Base-by-base conservation (phyloP, 768 basidiomycete genomes). In the Collybiopsis luxurians region DNA sequence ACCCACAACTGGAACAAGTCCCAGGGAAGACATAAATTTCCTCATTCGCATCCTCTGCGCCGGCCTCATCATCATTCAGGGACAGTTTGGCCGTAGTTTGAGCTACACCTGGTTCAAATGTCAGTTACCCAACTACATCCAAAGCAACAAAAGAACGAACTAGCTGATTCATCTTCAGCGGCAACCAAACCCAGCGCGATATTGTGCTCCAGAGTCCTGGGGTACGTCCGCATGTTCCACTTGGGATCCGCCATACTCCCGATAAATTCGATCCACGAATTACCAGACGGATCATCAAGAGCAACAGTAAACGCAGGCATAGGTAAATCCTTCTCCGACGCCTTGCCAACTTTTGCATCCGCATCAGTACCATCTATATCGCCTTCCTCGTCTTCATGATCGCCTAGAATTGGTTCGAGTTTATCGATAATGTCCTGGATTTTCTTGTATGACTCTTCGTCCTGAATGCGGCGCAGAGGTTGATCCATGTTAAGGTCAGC, bases 201-300 rank as follows among this genome's bases (percentile, higher is more conserved):
- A 63, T 96, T 95, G 67, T 98, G 95, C 56, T 92, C 79, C 3
- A 80, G 67, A 0, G 90, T 89, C 45, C 97, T 80, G 40, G 80
- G 79, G 66, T 95, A 98, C 11, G 85, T 88, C 56, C 87, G 78
- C 73, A 96, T 75, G 63, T 84, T 87, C 97, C 97, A 99, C 67
- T 93, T 91, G 1, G 95, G 89, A 69, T 99, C 97, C 3, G 87
- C 78, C 78, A 92, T 91, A 56, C 85, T 88, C 10, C 82, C 95
- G 2, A 84, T 64, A 66, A 96, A 95, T 73, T 97, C 94, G 70
- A 97, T 77, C 77, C 95, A 98, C n/a, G 93, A 95, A 72, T 96
- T 95, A 6, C 97, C 97, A 1, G 94, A 77, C 1, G 95, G 95
- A 67, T 99, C 97, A 64, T 98, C 93, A 19, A 99, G 75, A 52